Evolutionary conservation across 2,329 filamentous ascomycete species (phyloP).

Genomic region (Hysterium pulicare): DNA sequence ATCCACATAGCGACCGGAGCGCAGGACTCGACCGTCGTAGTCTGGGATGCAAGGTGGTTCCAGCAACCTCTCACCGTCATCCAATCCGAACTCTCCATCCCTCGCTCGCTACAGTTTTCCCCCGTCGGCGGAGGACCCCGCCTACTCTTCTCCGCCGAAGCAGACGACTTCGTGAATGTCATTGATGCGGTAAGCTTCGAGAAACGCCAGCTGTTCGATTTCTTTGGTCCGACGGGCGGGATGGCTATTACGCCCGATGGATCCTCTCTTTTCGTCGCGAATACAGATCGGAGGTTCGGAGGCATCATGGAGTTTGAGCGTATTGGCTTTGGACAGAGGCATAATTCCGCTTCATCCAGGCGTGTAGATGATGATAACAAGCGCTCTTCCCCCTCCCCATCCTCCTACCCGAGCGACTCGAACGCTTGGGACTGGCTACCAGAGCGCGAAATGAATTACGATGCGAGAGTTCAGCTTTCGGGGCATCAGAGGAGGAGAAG

Average conservation of each 20-base stretch:
- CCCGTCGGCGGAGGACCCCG: conserved; percentile 65
- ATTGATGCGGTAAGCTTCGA: conserved; percentile 64
- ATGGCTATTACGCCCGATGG: conserved; percentile 65
- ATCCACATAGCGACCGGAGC: conserved; percentile 73
- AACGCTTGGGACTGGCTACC: conserved; percentile 20
- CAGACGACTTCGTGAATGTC: conserved; percentile 69
- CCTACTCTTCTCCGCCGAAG: conserved; percentile 69
- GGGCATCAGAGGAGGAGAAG: conserved; percentile 18
- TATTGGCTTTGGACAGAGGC: conserved; percentile 22
- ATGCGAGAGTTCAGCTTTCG: conserved; percentile 11
- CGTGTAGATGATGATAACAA: conserved; percentile 2
- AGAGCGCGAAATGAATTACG: conserved; percentile 17
- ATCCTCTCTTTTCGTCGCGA: conserved; percentile 64
- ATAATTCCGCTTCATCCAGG: background rate
- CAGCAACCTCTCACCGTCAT: conserved; percentile 54
- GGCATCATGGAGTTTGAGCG: conserved; percentile 64
- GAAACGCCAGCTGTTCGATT: conserved; percentile 66
- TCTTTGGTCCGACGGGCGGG: conserved; percentile 74
- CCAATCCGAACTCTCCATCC: conserved; percentile 64
- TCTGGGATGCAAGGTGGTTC: conserved; percentile 76
- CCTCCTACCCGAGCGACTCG: too few relatives aligned
- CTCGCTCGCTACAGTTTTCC: conserved; percentile 68
- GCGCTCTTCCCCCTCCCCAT: too few relatives aligned
- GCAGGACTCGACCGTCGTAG: conserved; percentile 68
- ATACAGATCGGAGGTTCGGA: conserved; percentile 63